Base-by-base conservation (phyloP, 2,329 filamentous ascomycete genomes). In the Neurospora crassa region DNA sequence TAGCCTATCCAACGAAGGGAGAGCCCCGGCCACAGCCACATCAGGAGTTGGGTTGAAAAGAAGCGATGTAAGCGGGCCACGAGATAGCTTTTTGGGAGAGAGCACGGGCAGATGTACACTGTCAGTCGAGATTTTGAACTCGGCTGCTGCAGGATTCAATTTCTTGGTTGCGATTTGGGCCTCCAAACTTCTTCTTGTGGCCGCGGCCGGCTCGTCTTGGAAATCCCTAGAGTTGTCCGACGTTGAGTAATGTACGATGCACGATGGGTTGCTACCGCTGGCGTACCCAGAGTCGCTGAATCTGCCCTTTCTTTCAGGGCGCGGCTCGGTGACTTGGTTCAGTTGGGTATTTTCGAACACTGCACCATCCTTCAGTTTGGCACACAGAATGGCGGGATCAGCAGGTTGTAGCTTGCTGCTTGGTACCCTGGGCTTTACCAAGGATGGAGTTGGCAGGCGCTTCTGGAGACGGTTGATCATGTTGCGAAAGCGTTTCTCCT, bases 131-230 rank as follows among this genome's bases (percentile, higher is more conserved):
- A 72, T 73, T 70, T 70, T 76, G 70, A 78, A 78, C 70, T 78
- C 75, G 24, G 74, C 73, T 4, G 76, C 75, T 20, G 74, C 69
- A 24, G 76, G 76, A 42, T 78, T 77, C 59, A 78, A 68, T 45
- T 71, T 72, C 68, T 75, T 76, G 40, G 67, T 68, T 18, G 67
- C 41, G 18, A 41, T 47, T 42, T 70, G 14, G 42, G 37, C 45
- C 7, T 24, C 14, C 67, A 73, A 14, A 14, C 16, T 11, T 71
- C 53, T 24, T 68, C 68, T 20, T 3, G 18, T 69, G 24, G 68
- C 40, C 42, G 67, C n/a, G 7, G 7, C n/a, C 24, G n/a, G 24
- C 41, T 67, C 42, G 16, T 45, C 42, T 40, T 71, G 42, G n/a
- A 29, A 63, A 29, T 70, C 68, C 14, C 24, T 47, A 24, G 42